Conservation (phyloP, 345 rosid species). For the Aquilaria yunnanensis region DNA sequence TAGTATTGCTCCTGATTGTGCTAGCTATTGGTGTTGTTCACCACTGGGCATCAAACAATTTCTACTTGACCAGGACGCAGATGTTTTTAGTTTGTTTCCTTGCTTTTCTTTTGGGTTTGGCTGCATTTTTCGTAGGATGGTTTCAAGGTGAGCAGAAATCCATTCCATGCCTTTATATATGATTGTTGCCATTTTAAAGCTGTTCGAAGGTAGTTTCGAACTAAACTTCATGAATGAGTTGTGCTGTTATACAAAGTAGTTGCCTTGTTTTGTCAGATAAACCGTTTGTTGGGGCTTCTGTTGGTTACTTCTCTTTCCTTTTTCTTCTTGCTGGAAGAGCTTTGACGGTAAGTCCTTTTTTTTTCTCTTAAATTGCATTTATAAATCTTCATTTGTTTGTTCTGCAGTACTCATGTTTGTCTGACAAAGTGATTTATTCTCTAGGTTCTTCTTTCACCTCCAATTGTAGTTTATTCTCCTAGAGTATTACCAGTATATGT, state of each 20-base stretch:
- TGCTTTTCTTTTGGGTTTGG: slow-evolving; percentile 92
- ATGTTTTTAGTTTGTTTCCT: slow-evolving; percentile 86
- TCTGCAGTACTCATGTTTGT: slow-evolving; percentile 9
- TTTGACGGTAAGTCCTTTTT: slow-evolving; percentile 60
- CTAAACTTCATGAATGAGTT: not conserved
- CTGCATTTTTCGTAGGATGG: slow-evolving; percentile 96
- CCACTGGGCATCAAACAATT: slow-evolving; percentile 99
- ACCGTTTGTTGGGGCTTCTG: slow-evolving; percentile 99
- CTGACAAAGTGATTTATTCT: slow-evolving; percentile 4
- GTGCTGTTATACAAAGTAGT: slow-evolving; percentile 4
- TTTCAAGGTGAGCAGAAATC: slow-evolving; percentile 49
- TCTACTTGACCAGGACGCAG: slow-evolving; percentile 89
- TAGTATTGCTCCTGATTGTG: slow-evolving; percentile 80
- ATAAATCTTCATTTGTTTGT: slow-evolving; percentile 4
- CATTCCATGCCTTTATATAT: slow-evolving; percentile 5
- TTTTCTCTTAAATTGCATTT: slow-evolving; percentile 4
- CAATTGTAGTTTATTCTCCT: slow-evolving; percentile 98
- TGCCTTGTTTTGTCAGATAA: slow-evolving; percentile 45
- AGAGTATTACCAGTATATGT: slow-evolving; percentile 96
- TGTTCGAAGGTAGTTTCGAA: not conserved
- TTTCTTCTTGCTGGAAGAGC: slow-evolving; percentile 98
- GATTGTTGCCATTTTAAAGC: too few relatives aligned
- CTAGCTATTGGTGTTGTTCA: slow-evolving; percentile 93
- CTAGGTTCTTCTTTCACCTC: slow-evolving; percentile 99
- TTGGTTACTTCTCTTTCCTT: slow-evolving; percentile 91